Base-by-base conservation (phyloP, 805 yeast species). In the Metschnikowia rubicola region DNA sequence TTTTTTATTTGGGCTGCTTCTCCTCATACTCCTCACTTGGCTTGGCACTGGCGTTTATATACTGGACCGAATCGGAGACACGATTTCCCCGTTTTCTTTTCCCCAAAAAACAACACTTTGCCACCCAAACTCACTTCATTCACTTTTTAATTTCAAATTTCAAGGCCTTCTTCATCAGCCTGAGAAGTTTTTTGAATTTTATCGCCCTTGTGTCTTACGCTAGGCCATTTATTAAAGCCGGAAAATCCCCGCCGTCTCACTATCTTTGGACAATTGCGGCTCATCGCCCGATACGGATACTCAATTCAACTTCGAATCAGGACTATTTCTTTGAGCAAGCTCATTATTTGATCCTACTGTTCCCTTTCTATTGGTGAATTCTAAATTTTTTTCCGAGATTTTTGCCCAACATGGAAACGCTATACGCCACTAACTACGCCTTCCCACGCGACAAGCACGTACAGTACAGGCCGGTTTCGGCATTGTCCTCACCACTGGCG, bases 1-100 rank as follows among this genome's bases (percentile, higher is more conserved):
- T 49, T 36, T 45, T 37, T 30, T 39, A 6, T 39, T 44, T 38
- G 43, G 47, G 47, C 50, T 35, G 41, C 52, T 35, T 42, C 53
- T 48, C 47, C 53, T 41, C 56, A 39, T 45, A 48, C 56, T 53
- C 56, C 56, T 53, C 56, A 40, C 50, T 36, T 45, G 42, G 52
- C 46, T 36, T 45, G 42, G 52, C 46, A 21, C 26, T 21, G 47
- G 41, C 39, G 28, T 39, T 32, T 44, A 50, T 43, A 46, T 46
- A 46, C 35, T 30, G 43, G 43, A 35, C 44, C 37, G 40, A 28
- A 46, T 33, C 42, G 42, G 42, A 33, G 42, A 4, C 19, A 3
- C 13, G 11, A n/a, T 9, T 31, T 17, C 11, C 35, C 35, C 36
- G 45, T 8, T 17, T 10, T 35, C 35, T 42, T 35, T 30, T 30